phyloP scores from a whole-genome alignment of 768 basidiomycete genomes.

The Mycena filopes region DNA sequence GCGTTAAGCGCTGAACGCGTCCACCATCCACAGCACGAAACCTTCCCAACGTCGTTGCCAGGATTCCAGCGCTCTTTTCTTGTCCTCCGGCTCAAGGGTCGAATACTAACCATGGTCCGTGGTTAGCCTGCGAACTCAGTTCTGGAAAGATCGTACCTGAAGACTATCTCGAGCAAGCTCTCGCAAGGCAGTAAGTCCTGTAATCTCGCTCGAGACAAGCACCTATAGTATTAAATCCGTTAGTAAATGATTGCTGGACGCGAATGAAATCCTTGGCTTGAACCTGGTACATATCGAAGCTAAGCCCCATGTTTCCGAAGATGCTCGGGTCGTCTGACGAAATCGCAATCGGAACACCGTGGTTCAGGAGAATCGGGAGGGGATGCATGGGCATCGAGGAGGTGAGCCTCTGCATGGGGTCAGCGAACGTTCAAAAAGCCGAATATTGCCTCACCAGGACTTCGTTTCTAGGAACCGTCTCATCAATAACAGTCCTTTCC shows the following conservation, averaged over 20 bases:
- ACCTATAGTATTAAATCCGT: conserved; percentile 53
- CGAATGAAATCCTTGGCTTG: not conserved
- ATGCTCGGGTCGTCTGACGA: conserved; percentile 79
- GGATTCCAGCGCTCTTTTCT: conserved; percentile 48
- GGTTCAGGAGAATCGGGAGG: conserved; percentile 74
- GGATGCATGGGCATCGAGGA: conserved; percentile 83
- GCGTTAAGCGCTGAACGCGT: too few species aligned
- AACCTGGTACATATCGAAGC: conserved; percentile 83
- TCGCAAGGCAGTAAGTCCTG: conserved; percentile 69
- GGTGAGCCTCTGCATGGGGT: conserved; percentile 68
- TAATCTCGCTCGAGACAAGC: conserved; percentile 73
- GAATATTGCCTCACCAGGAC: conserved; percentile 60
- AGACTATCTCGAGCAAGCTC: conserved; percentile 73
- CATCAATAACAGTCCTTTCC: not conserved
- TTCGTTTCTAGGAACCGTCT: conserved; percentile 63
- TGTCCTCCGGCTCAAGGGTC: conserved; percentile 57
- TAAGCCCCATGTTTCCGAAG: conserved; percentile 81
- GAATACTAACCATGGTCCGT: too few species aligned
- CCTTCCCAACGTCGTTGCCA: conserved; percentile 62
- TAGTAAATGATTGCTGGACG: not conserved
- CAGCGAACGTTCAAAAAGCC: not conserved
- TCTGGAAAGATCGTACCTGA: conserved; percentile 41
- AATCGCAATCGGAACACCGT: conserved; percentile 76
- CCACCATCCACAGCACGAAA: conserved; percentile 48
- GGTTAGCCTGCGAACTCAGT: too few species aligned